Evolutionary conservation across 139 green algal genomes (phyloP).

Genomic region (Closterium sp.): DNA sequence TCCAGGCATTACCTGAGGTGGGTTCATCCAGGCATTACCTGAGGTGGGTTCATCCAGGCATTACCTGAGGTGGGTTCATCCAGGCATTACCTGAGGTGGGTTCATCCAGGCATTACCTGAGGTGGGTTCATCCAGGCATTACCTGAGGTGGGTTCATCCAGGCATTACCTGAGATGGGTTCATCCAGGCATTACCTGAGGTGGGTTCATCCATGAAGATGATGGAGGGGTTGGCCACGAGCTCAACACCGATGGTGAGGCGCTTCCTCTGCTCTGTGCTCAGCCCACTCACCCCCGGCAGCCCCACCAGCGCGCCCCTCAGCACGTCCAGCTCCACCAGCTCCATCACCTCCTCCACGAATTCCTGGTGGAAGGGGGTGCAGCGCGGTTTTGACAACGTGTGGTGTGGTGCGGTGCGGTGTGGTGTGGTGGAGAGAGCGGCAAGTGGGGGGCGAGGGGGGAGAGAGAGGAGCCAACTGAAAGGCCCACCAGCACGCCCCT

Average conservation of each 20-base stretch:
- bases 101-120: too few relatives aligned
- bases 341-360: conserved; percentile 70
- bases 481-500: too few relatives aligned
- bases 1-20: too few relatives aligned
- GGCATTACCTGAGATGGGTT: too few relatives aligned
- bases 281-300: conserved; percentile 15
- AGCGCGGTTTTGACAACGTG: neutral
- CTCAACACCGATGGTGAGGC: conserved; percentile 88
- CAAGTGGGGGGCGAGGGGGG: neutral
- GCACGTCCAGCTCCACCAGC: conserved; percentile 58
- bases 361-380: conserved; percentile 11
- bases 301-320: conserved; percentile 59
- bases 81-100: too few relatives aligned
- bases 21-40: too few relatives aligned
- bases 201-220: conserved; percentile 58
- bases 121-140: too few relatives aligned
- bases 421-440: too few relatives aligned
- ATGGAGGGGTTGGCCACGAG: conserved; percentile 72
- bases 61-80: too few relatives aligned
- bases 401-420: conserved; percentile 6
- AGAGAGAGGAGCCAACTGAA: too few relatives aligned
- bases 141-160: too few relatives aligned
- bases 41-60: conserved; percentile 55
- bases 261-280: conserved; percentile 79
- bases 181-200: neutral